Evolutionary conservation across 2,329 filamentous ascomycete species (phyloP), one percentile per base, ranked within the genome.

Genomic region (Fusarium beomiforme): DNA sequence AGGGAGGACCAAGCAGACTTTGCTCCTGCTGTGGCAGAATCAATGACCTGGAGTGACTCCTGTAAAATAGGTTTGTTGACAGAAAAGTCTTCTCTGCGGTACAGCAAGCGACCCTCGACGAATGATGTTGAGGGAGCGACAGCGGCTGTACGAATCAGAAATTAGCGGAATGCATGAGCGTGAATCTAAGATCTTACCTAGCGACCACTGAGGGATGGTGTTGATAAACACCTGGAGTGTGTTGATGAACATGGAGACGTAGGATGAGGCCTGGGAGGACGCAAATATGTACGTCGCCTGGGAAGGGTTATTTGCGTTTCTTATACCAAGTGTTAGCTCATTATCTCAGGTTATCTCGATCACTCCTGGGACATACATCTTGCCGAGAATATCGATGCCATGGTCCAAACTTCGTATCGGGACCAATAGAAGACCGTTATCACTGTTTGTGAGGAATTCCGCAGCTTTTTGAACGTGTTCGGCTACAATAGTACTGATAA

Each of bases 71-170:
- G 39, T 16, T 49, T 57, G 8, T 49, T 57, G n/a, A 49, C 23
- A 21, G 54, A 57, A 36, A 57, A 39, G 54, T 57, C 54, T 29
- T 57, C 54, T 37, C 33, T 57, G 33, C 31, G 16, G 19, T 57
- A 57, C 2, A 57, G 12, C 5, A 57, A 31, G 8, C 54, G 54
- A 16, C 26, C n/a, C 11, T 24, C 24, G 2, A 47, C 11, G 8
- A 13, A 23, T 2, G 21, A 6, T 31, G 54, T 37, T 5, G 24
- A 37, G 3, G 54, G 42, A 21, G 54, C 42, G 16, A 39, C 9
- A 17, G 16, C 12, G 6, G n/a, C 54, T 57, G 4, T 3, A 17
- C 19, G 1, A 5, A 3, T 8, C 14, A 19, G 10, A 2, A 23
- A 46, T 57, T 16, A 57, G 42, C 10, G 19, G 8, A 11, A 0